Evolutionary conservation across 441 rosid genomes (phyloP), one percentile per base, ranked within the genome.

Genomic region (Hypseocharis bilobata): DNA sequence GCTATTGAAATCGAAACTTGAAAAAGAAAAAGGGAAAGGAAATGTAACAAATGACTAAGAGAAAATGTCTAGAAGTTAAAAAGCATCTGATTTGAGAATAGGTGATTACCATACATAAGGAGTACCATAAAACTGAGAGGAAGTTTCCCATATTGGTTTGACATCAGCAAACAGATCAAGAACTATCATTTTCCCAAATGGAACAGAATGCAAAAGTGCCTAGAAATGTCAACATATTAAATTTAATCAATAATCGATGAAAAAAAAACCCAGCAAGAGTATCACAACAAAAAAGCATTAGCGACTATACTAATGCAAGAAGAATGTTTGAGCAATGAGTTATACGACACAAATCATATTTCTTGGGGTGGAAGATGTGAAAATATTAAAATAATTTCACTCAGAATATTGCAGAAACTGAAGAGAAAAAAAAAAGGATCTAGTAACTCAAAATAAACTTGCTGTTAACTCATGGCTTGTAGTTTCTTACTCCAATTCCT

Each of bases 191-290:
- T 85, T 93, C 55, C 99, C 99, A 30, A 77, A 70, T 63, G 99
- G 96, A 71, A 93, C 96, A 26, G 97, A 87, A 74, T 87, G 96
- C 56, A 93, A 74, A 78, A 93, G 96, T 44, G 97, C 99, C 99
- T 93, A 85, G 76, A 78, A 67, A 54, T 49, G 68, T 52, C 69
- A 65, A 62, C 60, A 56, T 42, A 40, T 30, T 72, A 56, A 16
- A 20, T 13, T 61, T 63, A 59, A 60, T 7, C 38, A 65, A 64
- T 34, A 64, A 51, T 52, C 1, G 40, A 1, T 57, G 10, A 59
- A 59, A 30, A 27, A 42, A 16, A 61, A n/a, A n/a, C n/a, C 47
- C 25, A 23, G 63, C 61, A 62, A n/a, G 3, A 23, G 23, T 4
- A 32, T 5, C 26, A 42, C 0, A 38, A 32, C 4, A 52, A 75